These are phyloP conservation scores for Penicillium vulpinum DNA, from an alignment of 2,329 filamentous ascomycete genomes.

Conservation along the genomic window DNA sequence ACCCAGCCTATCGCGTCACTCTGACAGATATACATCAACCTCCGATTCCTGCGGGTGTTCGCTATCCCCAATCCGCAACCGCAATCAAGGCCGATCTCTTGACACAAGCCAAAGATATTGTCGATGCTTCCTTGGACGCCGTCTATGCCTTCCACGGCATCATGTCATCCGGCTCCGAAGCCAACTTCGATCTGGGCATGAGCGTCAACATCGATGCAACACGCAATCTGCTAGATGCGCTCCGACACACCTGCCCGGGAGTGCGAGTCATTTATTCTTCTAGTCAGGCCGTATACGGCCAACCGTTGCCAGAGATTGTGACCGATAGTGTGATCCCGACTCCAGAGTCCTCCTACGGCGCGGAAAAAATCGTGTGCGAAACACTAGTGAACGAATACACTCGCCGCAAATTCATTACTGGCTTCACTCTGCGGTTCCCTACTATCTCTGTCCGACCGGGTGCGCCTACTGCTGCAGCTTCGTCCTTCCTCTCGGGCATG, in stretches of 20 bases:
- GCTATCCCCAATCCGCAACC: constrained; percentile 53
- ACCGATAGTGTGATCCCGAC: constrained; percentile 56
- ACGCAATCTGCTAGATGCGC: constrained; percentile 54
- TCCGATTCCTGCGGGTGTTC: constrained; percentile 50
- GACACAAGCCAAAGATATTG: constrained; percentile 39
- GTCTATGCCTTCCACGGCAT: constrained; percentile 66
- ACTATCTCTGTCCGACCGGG: constrained; percentile 64
- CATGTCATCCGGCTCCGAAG: constrained; percentile 65
- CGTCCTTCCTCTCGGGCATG: constrained; percentile 63
- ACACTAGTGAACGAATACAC: constrained; percentile 64
- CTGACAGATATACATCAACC: constrained; percentile 60
- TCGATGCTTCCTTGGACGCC: constrained; percentile 50
- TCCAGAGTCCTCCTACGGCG: constrained; percentile 63
- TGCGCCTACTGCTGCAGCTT: constrained; percentile 61
- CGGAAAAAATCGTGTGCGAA: constrained; percentile 64
- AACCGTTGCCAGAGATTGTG: constrained; percentile 56
- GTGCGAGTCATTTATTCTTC: constrained; percentile 62
- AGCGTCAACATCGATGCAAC: constrained; percentile 63
- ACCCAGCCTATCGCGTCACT: constrained; percentile 50
- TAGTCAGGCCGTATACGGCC: constrained; percentile 64
- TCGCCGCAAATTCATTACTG: constrained; percentile 59
- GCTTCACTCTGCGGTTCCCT: constrained; percentile 60
- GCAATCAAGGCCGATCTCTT: constrained; percentile 57
- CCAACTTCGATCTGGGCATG: constrained; percentile 60
- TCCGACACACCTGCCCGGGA: constrained; percentile 53